Percentiles rank a stretch among this genome's conserved stretches.
These are phyloP conservation scores for Aspergillus ostianus DNA, from an alignment of 495 filamentous ascomycete species.

Conservation along the genomic window DNA sequence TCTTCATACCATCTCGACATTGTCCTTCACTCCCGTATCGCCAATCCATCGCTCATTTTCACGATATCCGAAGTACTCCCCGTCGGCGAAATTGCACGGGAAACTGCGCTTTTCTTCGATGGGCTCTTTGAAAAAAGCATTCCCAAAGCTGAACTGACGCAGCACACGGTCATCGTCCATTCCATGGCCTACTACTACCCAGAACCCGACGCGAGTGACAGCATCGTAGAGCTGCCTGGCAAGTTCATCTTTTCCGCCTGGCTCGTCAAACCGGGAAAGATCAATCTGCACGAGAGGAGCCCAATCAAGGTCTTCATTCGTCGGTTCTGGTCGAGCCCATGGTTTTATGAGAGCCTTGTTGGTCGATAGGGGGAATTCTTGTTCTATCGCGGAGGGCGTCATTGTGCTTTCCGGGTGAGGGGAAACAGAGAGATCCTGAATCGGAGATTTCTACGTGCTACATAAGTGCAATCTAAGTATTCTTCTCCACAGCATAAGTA, in stretches of 20 bases:
- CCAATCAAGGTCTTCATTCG: slow-evolving; percentile 40
- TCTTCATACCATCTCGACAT: slow-evolving; percentile 39
- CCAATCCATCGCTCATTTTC: slow-evolving; percentile 45
- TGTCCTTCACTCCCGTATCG: slow-evolving; percentile 44
- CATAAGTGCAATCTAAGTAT: no score
- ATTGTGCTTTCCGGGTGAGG: slow-evolving; percentile 12
- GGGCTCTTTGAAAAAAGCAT: slow-evolving; percentile 39
- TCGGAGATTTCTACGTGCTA: no score
- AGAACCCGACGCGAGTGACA: slow-evolving; percentile 47
- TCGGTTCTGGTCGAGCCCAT: slow-evolving; percentile 38
- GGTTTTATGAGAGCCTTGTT: slow-evolving; percentile 28
- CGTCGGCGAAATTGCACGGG: slow-evolving; percentile 42
- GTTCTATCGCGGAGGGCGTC: slow-evolving; percentile 32
- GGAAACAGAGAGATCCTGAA: not conserved
- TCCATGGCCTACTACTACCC: slow-evolving; percentile 32
- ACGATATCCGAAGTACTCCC: slow-evolving; percentile 47
- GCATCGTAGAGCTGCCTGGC: slow-evolving; percentile 55
- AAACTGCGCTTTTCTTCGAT: slow-evolving; percentile 35
- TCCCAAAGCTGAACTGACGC: slow-evolving; percentile 38
- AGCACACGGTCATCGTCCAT: slow-evolving; percentile 36
- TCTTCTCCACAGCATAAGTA: no score
- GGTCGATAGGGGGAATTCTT: slow-evolving; percentile 5
- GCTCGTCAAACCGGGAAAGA: slow-evolving; percentile 46
- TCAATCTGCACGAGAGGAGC: slow-evolving; percentile 56
- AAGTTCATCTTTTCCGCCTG: slow-evolving; percentile 52